These are phyloP conservation scores for Schrenkiella parvula DNA, from an alignment of 345 rosid species.

Conservation along the genomic window DNA sequence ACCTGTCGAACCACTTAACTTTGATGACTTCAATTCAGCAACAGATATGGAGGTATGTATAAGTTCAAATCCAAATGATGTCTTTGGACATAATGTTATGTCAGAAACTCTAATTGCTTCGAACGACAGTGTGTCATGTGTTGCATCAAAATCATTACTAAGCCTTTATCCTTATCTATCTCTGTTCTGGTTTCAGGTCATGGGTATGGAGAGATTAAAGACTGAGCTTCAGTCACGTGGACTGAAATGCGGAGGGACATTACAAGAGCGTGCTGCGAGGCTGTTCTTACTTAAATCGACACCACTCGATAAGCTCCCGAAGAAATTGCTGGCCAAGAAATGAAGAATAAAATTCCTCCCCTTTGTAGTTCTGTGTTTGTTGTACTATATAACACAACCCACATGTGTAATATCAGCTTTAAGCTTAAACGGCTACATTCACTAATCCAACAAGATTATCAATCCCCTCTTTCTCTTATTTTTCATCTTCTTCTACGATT, in stretches of 20 bases:
- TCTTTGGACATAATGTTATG: not conserved
- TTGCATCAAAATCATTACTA: not conserved
- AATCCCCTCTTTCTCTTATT: not conserved
- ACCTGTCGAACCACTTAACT: slow-evolving; percentile 47
- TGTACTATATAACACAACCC: not conserved
- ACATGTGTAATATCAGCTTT: slow-evolving; percentile 15
- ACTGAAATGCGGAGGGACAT: slow-evolving; percentile 84
- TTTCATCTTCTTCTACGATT: not conserved
- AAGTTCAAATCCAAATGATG: not conserved
- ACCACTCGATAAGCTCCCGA: slow-evolving; percentile 80
- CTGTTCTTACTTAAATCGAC: slow-evolving; percentile 70
- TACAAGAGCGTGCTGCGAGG: slow-evolving; percentile 87
- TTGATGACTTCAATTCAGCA: slow-evolving; percentile 55
- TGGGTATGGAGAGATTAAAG: slow-evolving; percentile 88
- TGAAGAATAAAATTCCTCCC: slow-evolving; percentile 10
- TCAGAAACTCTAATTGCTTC: not conserved
- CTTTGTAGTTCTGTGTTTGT: not conserved
- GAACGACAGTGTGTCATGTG: not conserved
- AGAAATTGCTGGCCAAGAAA: slow-evolving; percentile 79
- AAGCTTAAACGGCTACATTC: not conserved
- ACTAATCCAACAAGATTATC: not conserved
- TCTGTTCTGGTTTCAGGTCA: slow-evolving; percentile 38
- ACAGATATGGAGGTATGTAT: slow-evolving; percentile 71
- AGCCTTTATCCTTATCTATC: not conserved
- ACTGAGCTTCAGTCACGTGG: slow-evolving; percentile 65